phyloP scores from a whole-genome alignment of 2,329 filamentous ascomycete genomes.

The Penicillium sp. region DNA sequence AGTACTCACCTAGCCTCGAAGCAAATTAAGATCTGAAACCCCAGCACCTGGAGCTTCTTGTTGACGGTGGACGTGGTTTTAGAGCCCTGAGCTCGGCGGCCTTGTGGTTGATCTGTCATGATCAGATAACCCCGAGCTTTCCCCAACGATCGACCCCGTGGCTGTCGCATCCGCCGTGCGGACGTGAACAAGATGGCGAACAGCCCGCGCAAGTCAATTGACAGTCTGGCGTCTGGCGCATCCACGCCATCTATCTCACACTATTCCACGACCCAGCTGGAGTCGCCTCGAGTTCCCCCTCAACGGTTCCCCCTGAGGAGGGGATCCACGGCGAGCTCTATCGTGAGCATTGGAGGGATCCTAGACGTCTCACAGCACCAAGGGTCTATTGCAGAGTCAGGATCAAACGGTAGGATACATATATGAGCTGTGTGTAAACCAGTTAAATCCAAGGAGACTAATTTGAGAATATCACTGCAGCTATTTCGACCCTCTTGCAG shows the following conservation, averaged over 20 bases:
- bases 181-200: conserved; percentile 58
- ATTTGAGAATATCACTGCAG: conserved; percentile 41
- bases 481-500: conserved; percentile 91
- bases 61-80: background rate
- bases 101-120: conserved; percentile 33
- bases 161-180: conserved; percentile 35
- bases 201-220: conserved; percentile 63
- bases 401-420: conserved; percentile 68
- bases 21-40: background rate
- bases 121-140: conserved; percentile 33
- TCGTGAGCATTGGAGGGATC: conserved; percentile 81
- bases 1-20: background rate
- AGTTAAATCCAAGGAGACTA: conserved; percentile 5
- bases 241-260: conserved; percentile 54
- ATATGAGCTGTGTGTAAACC: background rate
- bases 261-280: conserved; percentile 39
- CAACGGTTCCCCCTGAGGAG: conserved; percentile 54
- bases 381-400: conserved; percentile 68
- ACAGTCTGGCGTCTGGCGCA: conserved; percentile 60
- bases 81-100: conserved; percentile 3
- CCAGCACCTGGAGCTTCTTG: background rate
- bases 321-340: conserved; percentile 82
- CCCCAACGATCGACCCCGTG: conserved; percentile 30
- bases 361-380: conserved; percentile 65
- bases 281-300: conserved; percentile 36